These are phyloP conservation scores for Alternaria atra DNA, from an alignment of 2,329 filamentous ascomycete species.

Conservation along the genomic window DNA sequence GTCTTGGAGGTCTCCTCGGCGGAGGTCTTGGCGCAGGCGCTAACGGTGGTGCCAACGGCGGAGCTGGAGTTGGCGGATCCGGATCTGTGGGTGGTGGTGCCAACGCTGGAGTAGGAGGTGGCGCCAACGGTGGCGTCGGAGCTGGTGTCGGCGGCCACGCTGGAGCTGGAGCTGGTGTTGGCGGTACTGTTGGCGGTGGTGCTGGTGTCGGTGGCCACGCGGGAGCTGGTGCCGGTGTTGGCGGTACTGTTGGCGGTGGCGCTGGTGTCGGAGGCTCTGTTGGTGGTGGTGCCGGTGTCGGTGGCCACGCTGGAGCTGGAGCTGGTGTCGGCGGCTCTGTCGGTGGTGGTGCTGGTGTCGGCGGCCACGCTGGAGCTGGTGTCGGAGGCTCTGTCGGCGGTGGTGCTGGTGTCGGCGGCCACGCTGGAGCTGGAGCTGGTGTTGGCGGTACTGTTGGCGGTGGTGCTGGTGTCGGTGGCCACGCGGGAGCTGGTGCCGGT, in stretches of 20 bases:
- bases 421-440: neutral
- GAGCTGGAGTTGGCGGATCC: neutral
- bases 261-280: neutral
- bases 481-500: neutral
- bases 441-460: neutral
- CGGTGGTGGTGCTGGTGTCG: neutral
- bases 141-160: neutral
- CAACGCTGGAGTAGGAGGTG: neutral
- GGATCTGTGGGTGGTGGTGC: neutral
- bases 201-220: neutral
- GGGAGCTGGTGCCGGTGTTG: neutral
- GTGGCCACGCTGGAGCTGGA: neutral
- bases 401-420: conserved; percentile 3
- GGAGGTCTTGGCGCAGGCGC: neutral
- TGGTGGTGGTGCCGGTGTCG: neutral
- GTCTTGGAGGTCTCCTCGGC: neutral
- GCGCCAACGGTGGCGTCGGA: neutral
- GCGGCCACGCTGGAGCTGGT: conserved; percentile 1
- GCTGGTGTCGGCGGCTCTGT: neutral
- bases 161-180: neutral
- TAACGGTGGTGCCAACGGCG: neutral
- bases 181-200: neutral
- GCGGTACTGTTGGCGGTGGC: neutral
- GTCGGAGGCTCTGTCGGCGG: neutral
- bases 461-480: neutral